Conservation (phyloP, 768 basidiomycete species). For the Collybiopsis confluens region DNA sequence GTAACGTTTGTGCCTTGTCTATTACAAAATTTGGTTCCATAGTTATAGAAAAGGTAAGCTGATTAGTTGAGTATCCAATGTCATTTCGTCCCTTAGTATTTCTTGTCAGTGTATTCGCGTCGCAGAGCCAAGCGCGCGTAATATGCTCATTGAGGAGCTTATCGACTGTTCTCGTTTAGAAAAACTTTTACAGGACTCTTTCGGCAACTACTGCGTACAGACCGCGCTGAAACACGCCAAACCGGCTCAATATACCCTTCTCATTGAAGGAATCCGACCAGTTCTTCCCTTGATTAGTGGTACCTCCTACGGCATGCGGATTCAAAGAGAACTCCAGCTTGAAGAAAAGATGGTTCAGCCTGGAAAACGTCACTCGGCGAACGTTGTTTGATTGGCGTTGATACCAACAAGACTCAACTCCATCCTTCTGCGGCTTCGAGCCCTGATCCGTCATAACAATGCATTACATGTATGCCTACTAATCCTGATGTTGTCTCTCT, state of each 20-base stretch:
- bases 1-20: conserved; percentile 95
- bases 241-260: conserved; percentile 82
- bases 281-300: conserved; percentile 97
- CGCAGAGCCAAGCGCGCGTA: conserved; percentile 91
- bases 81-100: background rate
- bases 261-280: conserved; percentile 99
- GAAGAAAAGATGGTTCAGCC: conserved; percentile 80
- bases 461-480: too few species aligned
- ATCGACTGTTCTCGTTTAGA: conserved; percentile 92
- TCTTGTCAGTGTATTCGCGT: conserved; percentile 72
- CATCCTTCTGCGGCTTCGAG: too few species aligned
- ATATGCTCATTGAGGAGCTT: conserved; percentile 91
- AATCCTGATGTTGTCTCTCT: too few species aligned
- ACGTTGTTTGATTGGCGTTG: conserved; percentile 53
- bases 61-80: background rate
- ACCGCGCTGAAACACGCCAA: conserved; percentile 98
- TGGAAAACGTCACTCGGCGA: conserved; percentile 55
- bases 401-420: too few species aligned
- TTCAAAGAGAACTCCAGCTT: conserved; percentile 97
- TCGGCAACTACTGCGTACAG: conserved; percentile 95
- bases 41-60: conserved; percentile 87
- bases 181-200: conserved; percentile 93
- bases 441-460: too few species aligned
- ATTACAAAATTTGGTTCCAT: conserved; percentile 99
- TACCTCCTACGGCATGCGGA: conserved; percentile 98